These are phyloP conservation scores for Ceratocystis papillata DNA, from an alignment of 2,329 filamentous ascomycete species.

Conservation along the genomic window DNA sequence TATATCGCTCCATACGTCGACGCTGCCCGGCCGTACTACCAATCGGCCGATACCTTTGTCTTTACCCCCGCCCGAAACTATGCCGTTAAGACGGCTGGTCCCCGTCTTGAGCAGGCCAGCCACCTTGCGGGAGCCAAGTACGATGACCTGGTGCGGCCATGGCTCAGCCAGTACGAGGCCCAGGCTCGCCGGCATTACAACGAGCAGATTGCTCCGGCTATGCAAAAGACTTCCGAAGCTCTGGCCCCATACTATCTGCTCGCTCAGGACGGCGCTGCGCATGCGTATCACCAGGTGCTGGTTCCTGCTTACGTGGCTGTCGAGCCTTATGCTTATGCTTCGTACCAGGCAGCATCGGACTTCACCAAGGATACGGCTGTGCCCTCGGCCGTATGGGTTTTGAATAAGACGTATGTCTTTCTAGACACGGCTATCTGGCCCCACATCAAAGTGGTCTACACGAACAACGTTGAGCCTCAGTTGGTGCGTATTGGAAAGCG, in stretches of 20 bases:
- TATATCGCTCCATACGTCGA: slow-evolving; percentile 80
- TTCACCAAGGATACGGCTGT: slow-evolving; percentile 60
- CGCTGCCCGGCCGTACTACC: slow-evolving; percentile 63
- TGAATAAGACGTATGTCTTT: slow-evolving; percentile 59
- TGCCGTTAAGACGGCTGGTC: slow-evolving; percentile 63
- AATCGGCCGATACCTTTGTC: slow-evolving; percentile 49
- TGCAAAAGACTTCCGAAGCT: slow-evolving; percentile 48
- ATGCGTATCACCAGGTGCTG: slow-evolving; percentile 61
- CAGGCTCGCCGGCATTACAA: slow-evolving; percentile 58
- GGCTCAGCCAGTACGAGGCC: slow-evolving; percentile 53
- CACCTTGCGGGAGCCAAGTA: slow-evolving; percentile 61
- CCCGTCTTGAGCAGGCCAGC: slow-evolving; percentile 56
- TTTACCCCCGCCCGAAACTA: slow-evolving; percentile 58
- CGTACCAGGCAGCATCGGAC: slow-evolving; percentile 54
- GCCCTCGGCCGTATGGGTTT: slow-evolving; percentile 60
- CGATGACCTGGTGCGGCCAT: slow-evolving; percentile 66
- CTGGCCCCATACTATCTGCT: slow-evolving; percentile 63
- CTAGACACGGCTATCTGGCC: slow-evolving; percentile 71
- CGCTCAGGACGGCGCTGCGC: slow-evolving; percentile 49
- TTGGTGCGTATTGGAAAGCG: slow-evolving; percentile 83
- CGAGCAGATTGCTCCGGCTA: slow-evolving; percentile 58
- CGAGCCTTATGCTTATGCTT: slow-evolving; percentile 60
- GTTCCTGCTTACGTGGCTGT: slow-evolving; percentile 65
- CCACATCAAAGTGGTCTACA: slow-evolving; percentile 66
- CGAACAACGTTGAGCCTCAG: slow-evolving; percentile 90